Evolutionary conservation across 2,329 filamentous ascomycete genomes (phyloP).

Genomic region (Rasamsonia emersonii): DNA sequence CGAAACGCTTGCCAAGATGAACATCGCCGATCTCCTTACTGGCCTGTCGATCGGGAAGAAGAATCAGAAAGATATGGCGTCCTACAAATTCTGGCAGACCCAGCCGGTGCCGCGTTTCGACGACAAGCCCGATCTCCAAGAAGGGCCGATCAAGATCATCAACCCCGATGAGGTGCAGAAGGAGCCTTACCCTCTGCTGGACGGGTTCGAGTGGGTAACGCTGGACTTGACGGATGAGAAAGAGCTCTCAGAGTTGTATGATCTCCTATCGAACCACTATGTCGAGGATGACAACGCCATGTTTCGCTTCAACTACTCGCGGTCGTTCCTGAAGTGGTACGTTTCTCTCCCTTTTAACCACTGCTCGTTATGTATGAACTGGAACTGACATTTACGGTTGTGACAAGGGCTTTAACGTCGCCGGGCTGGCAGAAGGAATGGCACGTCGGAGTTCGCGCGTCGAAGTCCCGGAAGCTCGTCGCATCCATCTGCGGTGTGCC

Average conservation of each 20-base stretch:
- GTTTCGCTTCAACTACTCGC: conserved; percentile 95
- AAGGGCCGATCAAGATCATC: conserved; percentile 77
- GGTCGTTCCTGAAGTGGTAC: conserved; percentile 80
- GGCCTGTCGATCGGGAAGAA: conserved; percentile 64
- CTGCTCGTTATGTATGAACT: conserved; percentile 1
- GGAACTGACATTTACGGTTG: background rate
- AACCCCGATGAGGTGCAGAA: conserved; percentile 70
- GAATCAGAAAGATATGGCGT: conserved; percentile 92
- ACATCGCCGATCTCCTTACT: conserved; percentile 40
- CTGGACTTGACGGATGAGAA: conserved; percentile 73
- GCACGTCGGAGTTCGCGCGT: conserved; percentile 87
- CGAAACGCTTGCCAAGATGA: conserved; percentile 42
- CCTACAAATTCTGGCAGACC: conserved; percentile 98
- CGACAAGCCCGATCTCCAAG: conserved; percentile 52
- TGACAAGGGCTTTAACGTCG: conserved; percentile 73
- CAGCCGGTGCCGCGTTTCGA: conserved; percentile 84
- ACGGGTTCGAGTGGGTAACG: conserved; percentile 89
- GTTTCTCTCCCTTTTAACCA: conserved; percentile 1
- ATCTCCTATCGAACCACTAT: conserved; percentile 86
- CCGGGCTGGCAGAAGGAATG: conserved; percentile 91
- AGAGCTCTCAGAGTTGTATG: conserved; percentile 81
- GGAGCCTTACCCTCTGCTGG: conserved; percentile 64
- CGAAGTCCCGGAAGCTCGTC: conserved; percentile 75
- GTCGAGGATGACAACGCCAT: conserved; percentile 96
- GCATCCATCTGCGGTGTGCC: conserved; percentile 95